Evolutionary conservation across 176 grass and related monocot genomes (phyloP), one percentile per base, ranked within the genome.

Genomic region (Phragmites australis): DNA sequence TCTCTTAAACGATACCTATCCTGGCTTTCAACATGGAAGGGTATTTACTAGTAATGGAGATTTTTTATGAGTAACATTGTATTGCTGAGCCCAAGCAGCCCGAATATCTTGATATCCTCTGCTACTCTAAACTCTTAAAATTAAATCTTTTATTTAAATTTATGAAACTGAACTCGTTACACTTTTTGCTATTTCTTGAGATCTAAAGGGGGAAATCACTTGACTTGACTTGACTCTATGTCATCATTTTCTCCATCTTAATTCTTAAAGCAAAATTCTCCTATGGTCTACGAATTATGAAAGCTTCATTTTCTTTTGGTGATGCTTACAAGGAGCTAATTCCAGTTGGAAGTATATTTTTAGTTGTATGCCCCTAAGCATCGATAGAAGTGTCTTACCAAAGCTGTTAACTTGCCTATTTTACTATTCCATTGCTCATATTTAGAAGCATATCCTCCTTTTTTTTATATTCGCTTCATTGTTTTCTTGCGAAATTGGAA

Each of bases 381-480:
- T 70, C 23, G 10, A 61, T 6, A n/a, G 31, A 50, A 72, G 9
- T 72, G 23, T 76, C 43, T 60, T 27, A 29, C 50, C 4, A 14
- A 14, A 76, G 39, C 39, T 39, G 18, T 4, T 59, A 12, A n/a
- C 44, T 51, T 70, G 27, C 30, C 43, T 78, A 62, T 61, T 25
- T 65, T 78, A 17, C 16, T 27, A 29, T 72, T 50, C 23, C 21
- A 27, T 42, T 69, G 78, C 50, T 32, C 39, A 30, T 67, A 42
- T 76, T 76, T 44, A 37, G 5, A 18, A 75, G 26, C 44, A n/a
- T n/a, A 42, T 63, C 5, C 50, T 51, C 30, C 68, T 12, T 21
- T n/a, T 49, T 77, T 29, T 29, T 30, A 22, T 61, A 21, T 72
- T 67, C 57, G 18, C 23, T 77, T 69, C 57, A 48, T 61, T 75